Conservation (phyloP, 1,284 basidiomycete species). For the Marasmius tenuissimus region DNA sequence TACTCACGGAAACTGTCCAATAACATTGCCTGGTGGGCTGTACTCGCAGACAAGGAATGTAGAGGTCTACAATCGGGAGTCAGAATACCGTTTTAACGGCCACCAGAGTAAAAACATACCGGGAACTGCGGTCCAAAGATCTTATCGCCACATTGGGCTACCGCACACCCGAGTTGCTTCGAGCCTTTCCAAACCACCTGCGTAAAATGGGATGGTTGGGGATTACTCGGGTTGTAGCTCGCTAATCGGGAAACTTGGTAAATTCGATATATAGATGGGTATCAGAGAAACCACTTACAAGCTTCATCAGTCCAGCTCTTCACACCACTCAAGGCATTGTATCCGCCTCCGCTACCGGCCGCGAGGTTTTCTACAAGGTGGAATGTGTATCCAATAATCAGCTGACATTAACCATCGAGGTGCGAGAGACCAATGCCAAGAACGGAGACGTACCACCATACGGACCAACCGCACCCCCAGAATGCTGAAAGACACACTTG, state of each 20-base stretch:
- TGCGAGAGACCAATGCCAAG: slow-evolving; percentile 1
- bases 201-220: slow-evolving; percentile 47
- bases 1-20: slow-evolving; percentile 47
- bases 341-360: slow-evolving; percentile 45
- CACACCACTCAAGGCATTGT: slow-evolving; percentile 35
- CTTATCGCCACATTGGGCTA: slow-evolving; percentile 22
- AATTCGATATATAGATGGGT: background rate
- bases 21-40: slow-evolving; percentile 45
- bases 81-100: slow-evolving; percentile 23
- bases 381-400: background rate
- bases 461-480: slow-evolving; percentile 41
- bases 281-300: slow-evolving; percentile 19
- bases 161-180: slow-evolving; percentile 47
- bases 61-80: background rate
- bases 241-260: slow-evolving; percentile 19
- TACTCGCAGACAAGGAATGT: slow-evolving; percentile 54
- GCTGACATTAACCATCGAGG: background rate
- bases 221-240: slow-evolving; percentile 41
- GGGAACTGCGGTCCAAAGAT: slow-evolving; percentile 30
- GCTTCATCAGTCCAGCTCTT: slow-evolving; percentile 45
- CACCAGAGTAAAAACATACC: slow-evolving; percentile 13
- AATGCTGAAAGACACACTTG: slow-evolving; percentile 45
- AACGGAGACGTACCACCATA: slow-evolving; percentile 34
- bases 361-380: slow-evolving; percentile 39
- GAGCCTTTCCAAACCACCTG: slow-evolving; percentile 53